phyloP scores from a whole-genome alignment of 805 yeast genomes.

The Pachysolen tannophilus region DNA sequence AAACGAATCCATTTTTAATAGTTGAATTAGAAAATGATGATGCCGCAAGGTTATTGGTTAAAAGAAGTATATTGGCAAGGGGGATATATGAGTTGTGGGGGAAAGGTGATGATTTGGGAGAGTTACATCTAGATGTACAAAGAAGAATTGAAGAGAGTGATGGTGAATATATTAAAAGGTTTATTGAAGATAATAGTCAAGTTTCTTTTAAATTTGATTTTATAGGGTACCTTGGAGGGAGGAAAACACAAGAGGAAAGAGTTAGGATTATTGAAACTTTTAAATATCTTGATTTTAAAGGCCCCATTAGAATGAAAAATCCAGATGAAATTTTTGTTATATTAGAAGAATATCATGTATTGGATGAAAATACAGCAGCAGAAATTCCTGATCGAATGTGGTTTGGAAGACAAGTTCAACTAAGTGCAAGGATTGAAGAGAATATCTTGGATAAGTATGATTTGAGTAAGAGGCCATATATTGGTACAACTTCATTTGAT shows the following conservation, averaged over 20 bases:
- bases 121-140: slow-evolving; percentile 47
- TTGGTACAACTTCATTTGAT: slow-evolving; percentile 96
- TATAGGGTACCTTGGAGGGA: slow-evolving; percentile 64
- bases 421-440: slow-evolving; percentile 48
- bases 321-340: slow-evolving; percentile 68
- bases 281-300: slow-evolving; percentile 60
- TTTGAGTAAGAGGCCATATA: slow-evolving; percentile 72
- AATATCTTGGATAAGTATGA: slow-evolving; percentile 73
- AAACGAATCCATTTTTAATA: slow-evolving; percentile 59
- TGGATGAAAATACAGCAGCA: slow-evolving; percentile 32
- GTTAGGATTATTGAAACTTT: slow-evolving; percentile 65
- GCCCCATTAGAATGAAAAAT: slow-evolving; percentile 68
- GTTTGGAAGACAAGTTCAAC: slow-evolving; percentile 68
- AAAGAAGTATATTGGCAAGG: slow-evolving; percentile 60
- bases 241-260: slow-evolving; percentile 41
- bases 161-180: slow-evolving; percentile 16
- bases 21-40: slow-evolving; percentile 61
- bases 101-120: slow-evolving; percentile 44
- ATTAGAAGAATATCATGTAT: slow-evolving; percentile 63
- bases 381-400: slow-evolving; percentile 46
- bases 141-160: slow-evolving; percentile 23
- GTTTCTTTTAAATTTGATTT: slow-evolving; percentile 75
- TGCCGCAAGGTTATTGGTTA: slow-evolving; percentile 55
- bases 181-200: slow-evolving; percentile 26
- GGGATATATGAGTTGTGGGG: slow-evolving; percentile 88